Conservation (phyloP, 371 early-diverging fungal genomes). For the Mycotypha africana region DNA sequence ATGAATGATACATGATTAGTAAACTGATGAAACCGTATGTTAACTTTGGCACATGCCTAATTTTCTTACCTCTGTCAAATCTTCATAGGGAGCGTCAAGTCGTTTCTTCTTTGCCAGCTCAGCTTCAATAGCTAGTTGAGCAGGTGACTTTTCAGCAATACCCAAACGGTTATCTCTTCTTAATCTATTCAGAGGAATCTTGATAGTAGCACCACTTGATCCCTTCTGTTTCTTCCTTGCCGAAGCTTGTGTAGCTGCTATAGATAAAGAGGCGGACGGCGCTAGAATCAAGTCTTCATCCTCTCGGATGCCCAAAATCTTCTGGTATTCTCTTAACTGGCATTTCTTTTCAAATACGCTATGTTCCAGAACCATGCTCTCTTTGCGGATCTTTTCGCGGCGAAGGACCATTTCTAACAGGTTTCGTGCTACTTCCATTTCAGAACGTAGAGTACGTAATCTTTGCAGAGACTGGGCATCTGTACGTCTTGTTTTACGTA, state of each 20-base stretch:
- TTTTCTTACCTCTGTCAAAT: constrained; percentile 48
- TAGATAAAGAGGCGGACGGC: constrained; percentile 12
- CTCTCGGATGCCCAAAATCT: constrained; percentile 49
- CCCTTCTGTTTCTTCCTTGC: not conserved
- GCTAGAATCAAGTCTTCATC: constrained; percentile 41
- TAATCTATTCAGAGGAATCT: constrained; percentile 47
- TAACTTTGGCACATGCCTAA: too few species aligned
- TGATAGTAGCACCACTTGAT: constrained; percentile 44
- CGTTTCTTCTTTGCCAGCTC: constrained; percentile 49
- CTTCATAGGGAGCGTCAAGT: constrained; percentile 51
- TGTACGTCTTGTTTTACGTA: constrained; percentile 87
- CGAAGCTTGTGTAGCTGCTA: constrained; percentile 28
- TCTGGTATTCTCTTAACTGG: constrained; percentile 48
- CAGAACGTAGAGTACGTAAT: constrained; percentile 73
- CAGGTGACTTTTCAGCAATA: constrained; percentile 30
- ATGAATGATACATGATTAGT: too few species aligned
- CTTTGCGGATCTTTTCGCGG: constrained; percentile 72
- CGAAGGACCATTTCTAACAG: constrained; percentile 77
- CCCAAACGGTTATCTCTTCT: constrained; percentile 28
- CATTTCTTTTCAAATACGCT: constrained; percentile 53
- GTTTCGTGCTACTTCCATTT: constrained; percentile 71
- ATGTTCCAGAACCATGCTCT: constrained; percentile 64
- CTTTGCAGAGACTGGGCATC: constrained; percentile 84
- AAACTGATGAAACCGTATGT: too few species aligned
- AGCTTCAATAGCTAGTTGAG: constrained; percentile 40